These are phyloP conservation scores for Cardamine chenopodiifolia DNA, from an alignment of 345 rosid genomes.

Conservation along the genomic window DNA sequence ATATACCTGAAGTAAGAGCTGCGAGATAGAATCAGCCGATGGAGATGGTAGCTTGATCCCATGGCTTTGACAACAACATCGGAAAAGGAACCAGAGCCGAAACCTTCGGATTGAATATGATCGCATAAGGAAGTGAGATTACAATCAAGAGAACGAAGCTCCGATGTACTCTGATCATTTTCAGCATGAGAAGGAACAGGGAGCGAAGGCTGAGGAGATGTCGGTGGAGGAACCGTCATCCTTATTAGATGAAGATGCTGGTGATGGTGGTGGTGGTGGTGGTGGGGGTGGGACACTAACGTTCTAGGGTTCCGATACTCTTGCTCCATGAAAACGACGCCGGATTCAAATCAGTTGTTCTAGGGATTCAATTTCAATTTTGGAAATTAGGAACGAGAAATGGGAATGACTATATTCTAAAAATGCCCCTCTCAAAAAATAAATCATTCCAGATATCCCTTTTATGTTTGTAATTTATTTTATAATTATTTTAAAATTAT, in stretches of 20 bases:
- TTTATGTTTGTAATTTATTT: no score
- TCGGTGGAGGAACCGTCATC: conserved; percentile 49
- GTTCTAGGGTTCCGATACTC: conserved; percentile 33
- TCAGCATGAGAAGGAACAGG: conserved; percentile 60
- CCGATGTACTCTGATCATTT: conserved; percentile 65
- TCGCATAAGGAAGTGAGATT: conserved; percentile 90
- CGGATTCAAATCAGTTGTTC: conserved; percentile 10
- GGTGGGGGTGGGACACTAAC: conserved; percentile 45
- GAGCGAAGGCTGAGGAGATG: conserved; percentile 54
- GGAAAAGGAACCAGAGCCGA: conserved; percentile 82
- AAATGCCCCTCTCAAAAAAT: no score
- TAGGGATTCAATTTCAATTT: conserved; percentile 10
- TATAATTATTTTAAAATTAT: no score
- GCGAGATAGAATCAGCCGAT: conserved; percentile 88
- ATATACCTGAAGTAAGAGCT: conserved; percentile 93
- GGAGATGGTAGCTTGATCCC: conserved; percentile 90
- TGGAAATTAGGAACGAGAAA: conserved; percentile 8
- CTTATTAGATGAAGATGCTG: conserved; percentile 37
- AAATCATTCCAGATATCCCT: no score
- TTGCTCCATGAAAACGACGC: conserved; percentile 20
- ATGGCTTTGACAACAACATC: conserved; percentile 81
- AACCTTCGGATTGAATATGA: conserved; percentile 87
- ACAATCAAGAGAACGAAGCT: conserved; percentile 78
- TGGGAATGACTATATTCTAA: no score
- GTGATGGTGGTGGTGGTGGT: conserved; percentile 42